phyloP scores from a whole-genome alignment of 345 rosid species.

The Raphanus sativus region DNA sequence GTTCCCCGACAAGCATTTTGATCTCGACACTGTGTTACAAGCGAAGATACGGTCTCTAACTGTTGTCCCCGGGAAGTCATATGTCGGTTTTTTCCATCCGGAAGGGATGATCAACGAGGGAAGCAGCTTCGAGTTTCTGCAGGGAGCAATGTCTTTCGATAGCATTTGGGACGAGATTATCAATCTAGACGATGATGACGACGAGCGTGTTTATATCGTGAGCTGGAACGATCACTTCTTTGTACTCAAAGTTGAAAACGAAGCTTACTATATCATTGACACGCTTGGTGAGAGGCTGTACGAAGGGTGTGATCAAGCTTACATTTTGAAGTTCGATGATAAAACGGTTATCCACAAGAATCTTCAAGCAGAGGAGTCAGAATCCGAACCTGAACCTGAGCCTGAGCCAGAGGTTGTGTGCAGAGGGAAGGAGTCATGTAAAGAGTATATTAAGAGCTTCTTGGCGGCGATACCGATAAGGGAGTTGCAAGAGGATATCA shows the following conservation, averaged over 20 bases:
- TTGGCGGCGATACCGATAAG: slow-evolving; percentile 64
- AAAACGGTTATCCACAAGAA: slow-evolving; percentile 42
- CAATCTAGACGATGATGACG: slow-evolving; percentile 23
- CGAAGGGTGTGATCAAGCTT: slow-evolving; percentile 29
- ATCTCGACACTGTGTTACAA: slow-evolving; percentile 62
- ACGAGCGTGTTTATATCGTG: slow-evolving; percentile 48
- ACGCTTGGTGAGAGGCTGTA: slow-evolving; percentile 52
- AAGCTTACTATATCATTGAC: slow-evolving; percentile 67
- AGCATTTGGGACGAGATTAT: slow-evolving; percentile 65
- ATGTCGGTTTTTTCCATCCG: slow-evolving; percentile 66
- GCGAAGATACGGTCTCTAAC: slow-evolving; percentile 54
- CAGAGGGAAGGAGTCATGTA: slow-evolving; percentile 57
- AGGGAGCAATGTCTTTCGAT: slow-evolving; percentile 72
- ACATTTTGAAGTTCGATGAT: slow-evolving; percentile 53
- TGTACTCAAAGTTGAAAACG: slow-evolving; percentile 55
- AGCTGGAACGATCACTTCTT: slow-evolving; percentile 83
- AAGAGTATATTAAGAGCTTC: slow-evolving; percentile 68
- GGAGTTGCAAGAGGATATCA: slow-evolving; percentile 60
- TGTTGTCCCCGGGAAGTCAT: slow-evolving; percentile 50
- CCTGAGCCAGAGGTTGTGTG: slow-evolving; percentile 31
- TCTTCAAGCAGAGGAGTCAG: slow-evolving; percentile 14
- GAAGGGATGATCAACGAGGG: slow-evolving; percentile 53
- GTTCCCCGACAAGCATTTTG: slow-evolving; percentile 76
- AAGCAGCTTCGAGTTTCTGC: slow-evolving; percentile 54
- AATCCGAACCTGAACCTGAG: background rate